Evolutionary conservation across 371 early-diverging fungal genomes (phyloP), one percentile per base, ranked within the genome.

Genomic region (Dichotomocladium elegans): DNA sequence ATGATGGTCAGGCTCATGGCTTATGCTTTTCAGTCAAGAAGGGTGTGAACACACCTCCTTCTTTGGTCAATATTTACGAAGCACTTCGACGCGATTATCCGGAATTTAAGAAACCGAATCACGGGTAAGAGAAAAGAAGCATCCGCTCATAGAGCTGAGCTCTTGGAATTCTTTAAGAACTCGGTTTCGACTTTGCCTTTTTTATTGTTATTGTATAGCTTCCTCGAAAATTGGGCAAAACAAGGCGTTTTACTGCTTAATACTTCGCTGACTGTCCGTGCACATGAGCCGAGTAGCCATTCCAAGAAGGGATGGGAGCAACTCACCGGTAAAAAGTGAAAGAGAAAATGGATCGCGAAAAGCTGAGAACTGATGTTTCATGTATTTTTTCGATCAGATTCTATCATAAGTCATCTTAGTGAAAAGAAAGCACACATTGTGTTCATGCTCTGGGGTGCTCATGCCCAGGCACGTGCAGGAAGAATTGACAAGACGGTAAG

Each of bases 371-470:
- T n/a, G 29, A 28, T 14, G 11, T 19, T 28, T 42, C 19, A 47
- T 24, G 3, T 37, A 21, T 40, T 2, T 58, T n/a, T n/a, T n/a
- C n/a, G n/a, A n/a, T n/a, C n/a, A 74, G 91, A 98, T 63, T 81
- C 87, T 3, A 85, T 97, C 17, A 81, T 99, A 35, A 61, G 72
- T 11, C 68, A 86, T 41, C 64, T 99, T 42, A 91, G 83, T 63
- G 72, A 80, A 15, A 69, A 74, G 27, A 70, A 77, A 5, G 52
- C 58, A 1, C 69, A 86, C 41, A 80, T 96, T 14, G 99, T 98
- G 33, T 99, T 99, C 73, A 85, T 99, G 72, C 80, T 98, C n/a
- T 98, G 99, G 99, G 99, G 99, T n/a, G 58, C 65, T 4, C 80
- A 87, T 68, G 96, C 97, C 10, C 88, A 90, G 56, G 83, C 87